Evolutionary conservation across 805 yeast species (phyloP).

Genomic region (Yarrowia keelungensis): DNA sequence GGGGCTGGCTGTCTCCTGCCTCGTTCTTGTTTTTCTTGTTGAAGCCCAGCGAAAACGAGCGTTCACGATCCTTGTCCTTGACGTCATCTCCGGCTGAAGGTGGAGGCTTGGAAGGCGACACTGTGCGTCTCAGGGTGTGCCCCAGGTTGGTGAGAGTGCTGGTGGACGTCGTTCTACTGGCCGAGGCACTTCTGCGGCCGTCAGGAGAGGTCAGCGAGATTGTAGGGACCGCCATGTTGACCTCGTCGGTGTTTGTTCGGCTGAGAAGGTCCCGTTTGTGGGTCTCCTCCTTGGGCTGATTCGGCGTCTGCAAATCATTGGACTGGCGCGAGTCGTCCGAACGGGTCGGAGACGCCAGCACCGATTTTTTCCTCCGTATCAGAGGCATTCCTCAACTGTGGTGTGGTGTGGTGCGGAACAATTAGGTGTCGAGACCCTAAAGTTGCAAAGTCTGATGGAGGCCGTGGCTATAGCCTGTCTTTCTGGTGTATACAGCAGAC

Average conservation of each 20-base stretch:
- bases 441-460: no score
- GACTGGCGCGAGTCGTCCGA: conserved; percentile 10
- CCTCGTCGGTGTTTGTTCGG: conserved; percentile 25
- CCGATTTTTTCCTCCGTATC: conserved; percentile 38
- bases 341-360: conserved; percentile 31
- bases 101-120: conserved; percentile 14
- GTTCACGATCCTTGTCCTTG: conserved; percentile 11
- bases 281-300: conserved; percentile 4
- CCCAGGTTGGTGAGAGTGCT: conserved; percentile 10
- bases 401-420: neutral
- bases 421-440: neutral
- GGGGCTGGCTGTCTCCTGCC: conserved; percentile 1
- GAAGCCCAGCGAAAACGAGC: conserved; percentile 32
- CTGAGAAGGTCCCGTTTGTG: neutral
- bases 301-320: neutral
- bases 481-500: no score
- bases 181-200: conserved; percentile 1
- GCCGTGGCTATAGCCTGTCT: no score
- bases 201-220: conserved; percentile 24
- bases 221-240: conserved; percentile 19
- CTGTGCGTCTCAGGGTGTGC: conserved; percentile 14
- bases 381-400: conserved; percentile 23
- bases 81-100: no score
- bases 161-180: neutral
- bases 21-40: conserved; percentile 16